These are phyloP conservation scores for Chara braunii DNA, from an alignment of 139 green algal genomes.

Conservation along the genomic window DNA sequence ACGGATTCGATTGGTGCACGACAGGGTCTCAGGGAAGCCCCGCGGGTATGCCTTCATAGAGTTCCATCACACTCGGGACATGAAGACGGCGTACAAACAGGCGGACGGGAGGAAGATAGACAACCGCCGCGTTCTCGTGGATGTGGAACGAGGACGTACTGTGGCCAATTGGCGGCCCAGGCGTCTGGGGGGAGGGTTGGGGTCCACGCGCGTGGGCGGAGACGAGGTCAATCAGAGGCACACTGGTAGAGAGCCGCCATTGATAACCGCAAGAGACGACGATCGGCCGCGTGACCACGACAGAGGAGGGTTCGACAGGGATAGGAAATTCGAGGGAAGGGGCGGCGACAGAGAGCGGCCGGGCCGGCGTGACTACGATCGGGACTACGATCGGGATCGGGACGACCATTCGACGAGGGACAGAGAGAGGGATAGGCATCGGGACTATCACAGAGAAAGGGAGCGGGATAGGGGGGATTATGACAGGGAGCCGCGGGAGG, in stretches of 20 bases:
- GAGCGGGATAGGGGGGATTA: constrained; percentile 13
- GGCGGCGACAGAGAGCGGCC: not conserved
- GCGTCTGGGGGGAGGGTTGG: constrained; percentile 46
- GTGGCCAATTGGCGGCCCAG: constrained; percentile 45
- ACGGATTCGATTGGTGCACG: constrained; percentile 39
- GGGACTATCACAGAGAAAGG: constrained; percentile 11
- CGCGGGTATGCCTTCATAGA: constrained; percentile 53
- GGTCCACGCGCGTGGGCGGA: constrained; percentile 31
- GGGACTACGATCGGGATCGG: not conserved
- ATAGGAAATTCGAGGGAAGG: not conserved
- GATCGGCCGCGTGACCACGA: not conserved
- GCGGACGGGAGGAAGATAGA: constrained; percentile 48
- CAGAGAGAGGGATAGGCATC: constrained; percentile 3
- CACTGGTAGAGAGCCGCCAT: constrained; percentile 5
- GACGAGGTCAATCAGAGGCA: constrained; percentile 38
- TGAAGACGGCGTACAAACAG: constrained; percentile 50
- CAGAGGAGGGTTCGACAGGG: not conserved
- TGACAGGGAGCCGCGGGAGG: constrained; percentile 4
- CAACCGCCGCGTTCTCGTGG: constrained; percentile 45
- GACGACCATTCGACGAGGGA: not conserved
- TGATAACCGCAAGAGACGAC: not conserved
- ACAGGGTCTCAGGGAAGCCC: constrained; percentile 40
- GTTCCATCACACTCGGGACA: constrained; percentile 47
- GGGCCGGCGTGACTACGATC: constrained; percentile 13
- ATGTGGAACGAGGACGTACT: constrained; percentile 50